Evolutionary conservation across 1,139 yeast species (phyloP).

Genomic region (Pichia sp.): DNA sequence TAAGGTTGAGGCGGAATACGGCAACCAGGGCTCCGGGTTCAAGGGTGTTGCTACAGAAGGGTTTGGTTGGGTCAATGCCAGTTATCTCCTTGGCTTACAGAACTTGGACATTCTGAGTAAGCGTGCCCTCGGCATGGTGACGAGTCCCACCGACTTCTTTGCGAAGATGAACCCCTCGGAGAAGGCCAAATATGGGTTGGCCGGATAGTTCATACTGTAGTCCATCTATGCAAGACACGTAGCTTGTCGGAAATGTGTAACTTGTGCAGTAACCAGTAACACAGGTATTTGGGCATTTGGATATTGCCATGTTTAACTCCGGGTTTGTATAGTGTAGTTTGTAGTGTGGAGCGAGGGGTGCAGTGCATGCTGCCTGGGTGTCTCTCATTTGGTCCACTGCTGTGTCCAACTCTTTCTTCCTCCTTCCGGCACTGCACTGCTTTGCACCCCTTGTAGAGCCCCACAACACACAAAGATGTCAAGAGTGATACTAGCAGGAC

Average conservation of each 20-base stretch:
- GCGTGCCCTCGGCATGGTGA: constrained; percentile 79
- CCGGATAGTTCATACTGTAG: background rate
- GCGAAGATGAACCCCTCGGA: constrained; percentile 47
- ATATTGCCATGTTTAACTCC: no score
- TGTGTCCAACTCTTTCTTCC: no score
- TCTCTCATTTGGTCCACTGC: no score
- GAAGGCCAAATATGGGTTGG: constrained; percentile 39
- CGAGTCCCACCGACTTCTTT: constrained; percentile 75
- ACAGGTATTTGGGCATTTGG: no score
- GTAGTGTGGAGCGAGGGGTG: no score
- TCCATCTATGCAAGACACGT: no score
- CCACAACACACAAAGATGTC: background rate
- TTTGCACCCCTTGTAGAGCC: background rate
- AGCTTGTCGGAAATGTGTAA: no score
- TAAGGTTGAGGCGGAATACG: constrained; percentile 93
- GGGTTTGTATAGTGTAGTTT: no score
- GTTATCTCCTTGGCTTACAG: constrained; percentile 73
- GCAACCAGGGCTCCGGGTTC: constrained; percentile 92
- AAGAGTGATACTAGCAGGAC: constrained; percentile 25
- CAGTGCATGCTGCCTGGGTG: no score
- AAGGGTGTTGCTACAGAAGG: constrained; percentile 97
- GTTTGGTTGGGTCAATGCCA: constrained; percentile 95
- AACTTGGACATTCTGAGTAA: constrained; percentile 66
- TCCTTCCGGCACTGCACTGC: no score
- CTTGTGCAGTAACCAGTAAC: no score